These are phyloP conservation scores for Citeromyces matritensis DNA, from an alignment of 805 yeast genomes.

Conservation along the genomic window DNA sequence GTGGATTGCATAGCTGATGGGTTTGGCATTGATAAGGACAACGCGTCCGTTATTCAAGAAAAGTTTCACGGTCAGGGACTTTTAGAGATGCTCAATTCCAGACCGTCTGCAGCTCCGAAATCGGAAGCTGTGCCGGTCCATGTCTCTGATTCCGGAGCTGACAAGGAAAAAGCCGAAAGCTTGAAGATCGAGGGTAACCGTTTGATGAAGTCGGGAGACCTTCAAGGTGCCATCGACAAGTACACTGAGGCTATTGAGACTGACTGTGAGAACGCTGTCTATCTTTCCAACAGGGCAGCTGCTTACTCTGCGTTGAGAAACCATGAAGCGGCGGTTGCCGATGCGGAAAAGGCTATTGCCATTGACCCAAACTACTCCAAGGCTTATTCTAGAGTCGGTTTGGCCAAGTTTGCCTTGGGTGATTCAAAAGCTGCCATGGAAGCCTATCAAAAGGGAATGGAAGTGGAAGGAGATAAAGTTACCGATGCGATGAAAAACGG, in stretches of 20 bases:
- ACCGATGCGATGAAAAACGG: constrained; percentile 88
- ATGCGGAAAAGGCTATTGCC: constrained; percentile 71
- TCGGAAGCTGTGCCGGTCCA: constrained; percentile 21
- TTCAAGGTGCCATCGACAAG: constrained; percentile 51
- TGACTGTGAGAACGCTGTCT: constrained; percentile 65
- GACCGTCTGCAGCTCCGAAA: constrained; percentile 8
- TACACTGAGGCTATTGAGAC: constrained; percentile 71
- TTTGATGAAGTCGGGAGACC: constrained; percentile 70
- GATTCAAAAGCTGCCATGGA: constrained; percentile 80
- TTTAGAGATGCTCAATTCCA: constrained; percentile 22
- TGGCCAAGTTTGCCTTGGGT: constrained; percentile 91
- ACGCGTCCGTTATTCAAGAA: constrained; percentile 15
- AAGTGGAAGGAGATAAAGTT: constrained; percentile 72
- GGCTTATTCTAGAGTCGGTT: constrained; percentile 90
- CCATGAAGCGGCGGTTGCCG: constrained; percentile 65
- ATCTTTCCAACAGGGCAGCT: constrained; percentile 90
- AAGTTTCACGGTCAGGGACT: constrained; percentile 34
- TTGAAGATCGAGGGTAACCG: constrained; percentile 81
- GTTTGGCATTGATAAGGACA: constrained; percentile 45
- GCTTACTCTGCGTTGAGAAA: constrained; percentile 73
- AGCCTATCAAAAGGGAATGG: constrained; percentile 81
- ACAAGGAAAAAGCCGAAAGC: constrained; percentile 63
- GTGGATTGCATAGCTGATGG: constrained; percentile 83
- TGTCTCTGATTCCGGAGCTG: constrained; percentile 30
- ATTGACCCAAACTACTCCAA: constrained; percentile 73